A percentile compares a stretch with the other conserved stretches of the same genome.
Evolutionary conservation across 306 rosid genomes (phyloP).

Genomic region (Rosa multiflora): DNA sequence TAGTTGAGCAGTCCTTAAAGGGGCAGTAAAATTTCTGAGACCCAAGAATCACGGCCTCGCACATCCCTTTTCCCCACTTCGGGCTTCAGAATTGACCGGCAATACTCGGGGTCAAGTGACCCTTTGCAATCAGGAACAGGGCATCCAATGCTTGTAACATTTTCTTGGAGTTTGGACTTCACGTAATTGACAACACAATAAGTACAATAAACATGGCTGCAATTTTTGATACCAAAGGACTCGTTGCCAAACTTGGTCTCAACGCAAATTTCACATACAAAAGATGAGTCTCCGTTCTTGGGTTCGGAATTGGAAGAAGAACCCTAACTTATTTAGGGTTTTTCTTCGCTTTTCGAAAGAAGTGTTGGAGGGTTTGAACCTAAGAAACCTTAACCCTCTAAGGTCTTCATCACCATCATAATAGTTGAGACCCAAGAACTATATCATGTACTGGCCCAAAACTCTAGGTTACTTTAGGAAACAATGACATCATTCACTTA

Average conservation of each 20-base stretch:
- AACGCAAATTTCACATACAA: conserved; percentile 37
- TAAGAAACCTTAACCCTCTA: background rate
- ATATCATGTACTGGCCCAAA: too few species aligned
- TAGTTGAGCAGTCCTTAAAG: conserved; percentile 52
- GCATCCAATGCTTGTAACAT: conserved; percentile 38
- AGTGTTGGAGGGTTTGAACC: conserved; percentile 8
- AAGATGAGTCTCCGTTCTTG: background rate
- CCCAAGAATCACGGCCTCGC: conserved; percentile 31
- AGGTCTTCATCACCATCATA: conserved; percentile 2
- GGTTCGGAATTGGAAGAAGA: background rate
- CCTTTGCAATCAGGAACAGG: conserved; percentile 50
- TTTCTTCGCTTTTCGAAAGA: conserved; percentile 1
- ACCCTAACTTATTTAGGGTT: background rate
- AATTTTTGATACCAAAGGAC: conserved; percentile 30
- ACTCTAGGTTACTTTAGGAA: too few species aligned
- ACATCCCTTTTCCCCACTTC: conserved; percentile 44
- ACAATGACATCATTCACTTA: too few species aligned
- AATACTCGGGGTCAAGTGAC: conserved; percentile 36
- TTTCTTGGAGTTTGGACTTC: conserved; percentile 40
- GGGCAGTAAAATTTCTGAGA: conserved; percentile 49
- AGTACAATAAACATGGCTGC: conserved; percentile 49
- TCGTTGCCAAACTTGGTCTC: conserved; percentile 28
- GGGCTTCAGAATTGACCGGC: conserved; percentile 38
- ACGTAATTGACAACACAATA: conserved; percentile 53
- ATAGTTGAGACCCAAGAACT: background rate